phyloP scores from a whole-genome alignment of 2,329 filamentous ascomycete genomes.

The Domatiomyces catenatus region DNA sequence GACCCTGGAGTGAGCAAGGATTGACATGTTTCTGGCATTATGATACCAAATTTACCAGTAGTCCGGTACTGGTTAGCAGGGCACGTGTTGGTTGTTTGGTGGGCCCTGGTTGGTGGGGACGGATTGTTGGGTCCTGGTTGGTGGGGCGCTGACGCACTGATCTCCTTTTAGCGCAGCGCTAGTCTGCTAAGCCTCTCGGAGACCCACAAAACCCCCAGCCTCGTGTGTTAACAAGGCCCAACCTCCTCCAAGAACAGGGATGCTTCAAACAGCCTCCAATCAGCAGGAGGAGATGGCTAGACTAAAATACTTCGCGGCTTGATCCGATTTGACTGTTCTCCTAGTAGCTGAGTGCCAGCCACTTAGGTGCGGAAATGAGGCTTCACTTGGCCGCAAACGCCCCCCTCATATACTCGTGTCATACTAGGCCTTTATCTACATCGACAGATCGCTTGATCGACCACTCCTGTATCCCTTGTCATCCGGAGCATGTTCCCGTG shows the following conservation, averaged over 20 bases:
- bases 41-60: too few species aligned
- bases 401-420: neutral
- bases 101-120: too few species aligned
- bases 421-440: neutral
- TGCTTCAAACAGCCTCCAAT: neutral
- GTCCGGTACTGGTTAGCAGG: too few species aligned
- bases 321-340: neutral
- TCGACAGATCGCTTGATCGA: neutral
- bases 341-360: neutral
- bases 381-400: neutral
- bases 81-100: too few species aligned
- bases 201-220: neutral
- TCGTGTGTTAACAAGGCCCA: neutral
- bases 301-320: neutral
- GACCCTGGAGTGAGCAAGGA: constrained; percentile 30
- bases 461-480: neutral
- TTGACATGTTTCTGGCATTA: too few species aligned
- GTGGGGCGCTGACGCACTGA: neutral
- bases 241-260: neutral
- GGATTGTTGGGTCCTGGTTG: too few species aligned
- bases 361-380: neutral
- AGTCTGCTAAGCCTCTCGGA: neutral
- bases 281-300: neutral
- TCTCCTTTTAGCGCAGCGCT: neutral
- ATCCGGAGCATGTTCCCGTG: neutral